Conservation (phyloP, 1,139 yeast genomes). For the Hansenula sp. region DNA sequence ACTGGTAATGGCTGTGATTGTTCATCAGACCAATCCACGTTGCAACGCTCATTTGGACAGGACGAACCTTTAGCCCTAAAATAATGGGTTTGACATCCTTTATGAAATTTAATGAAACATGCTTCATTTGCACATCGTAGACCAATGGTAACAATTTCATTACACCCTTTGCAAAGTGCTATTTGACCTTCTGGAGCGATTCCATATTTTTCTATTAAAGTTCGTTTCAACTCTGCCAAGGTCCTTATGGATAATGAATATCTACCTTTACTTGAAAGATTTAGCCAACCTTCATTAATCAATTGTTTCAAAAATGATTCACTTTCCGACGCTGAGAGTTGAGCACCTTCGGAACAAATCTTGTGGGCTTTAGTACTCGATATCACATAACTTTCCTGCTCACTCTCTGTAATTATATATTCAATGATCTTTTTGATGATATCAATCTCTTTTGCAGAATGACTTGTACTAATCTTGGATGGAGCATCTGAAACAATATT, state of each 20-base stretch:
- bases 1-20: conserved; percentile 4
- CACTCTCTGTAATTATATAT: conserved; percentile 30
- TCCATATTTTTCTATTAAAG: conserved; percentile 43
- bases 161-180: conserved; percentile 48
- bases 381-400: conserved; percentile 15
- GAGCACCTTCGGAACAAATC: conserved; percentile 12
- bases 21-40: conserved; percentile 10
- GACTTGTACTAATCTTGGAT: conserved; percentile 38
- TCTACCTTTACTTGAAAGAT: conserved; percentile 19
- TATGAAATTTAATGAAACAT: conserved; percentile 44
- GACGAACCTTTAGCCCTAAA: conserved; percentile 26
- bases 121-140: conserved; percentile 30
- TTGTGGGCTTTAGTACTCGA: conserved; percentile 14
- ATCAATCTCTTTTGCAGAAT: conserved; percentile 45
- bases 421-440: conserved; percentile 48
- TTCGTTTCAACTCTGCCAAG: conserved; percentile 44
- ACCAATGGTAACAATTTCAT: conserved; percentile 56
- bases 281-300: conserved; percentile 54
- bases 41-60: conserved; percentile 27
- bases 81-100: conserved; percentile 39
- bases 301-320: conserved; percentile 35
- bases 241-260: conserved; percentile 36
- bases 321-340: conserved; percentile 28
- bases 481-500: conserved; percentile 40
- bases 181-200: conserved; percentile 37